phyloP scores from a whole-genome alignment of 495 filamentous ascomycete genomes.

The Glarea lozoyensis region DNA sequence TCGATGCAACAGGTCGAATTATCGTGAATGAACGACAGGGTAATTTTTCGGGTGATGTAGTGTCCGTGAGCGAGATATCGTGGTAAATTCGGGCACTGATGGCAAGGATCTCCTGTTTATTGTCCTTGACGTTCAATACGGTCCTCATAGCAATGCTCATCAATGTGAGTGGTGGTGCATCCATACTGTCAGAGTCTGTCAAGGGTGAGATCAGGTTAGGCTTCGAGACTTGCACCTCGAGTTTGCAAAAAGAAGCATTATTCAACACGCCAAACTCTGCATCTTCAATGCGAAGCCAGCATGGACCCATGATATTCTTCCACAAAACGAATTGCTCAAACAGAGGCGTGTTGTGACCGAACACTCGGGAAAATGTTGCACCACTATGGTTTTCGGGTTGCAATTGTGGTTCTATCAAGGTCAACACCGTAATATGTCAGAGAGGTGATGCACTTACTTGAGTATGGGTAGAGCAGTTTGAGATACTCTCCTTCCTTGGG shows the following conservation, averaged over 20 bases:
- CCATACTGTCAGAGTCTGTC: slow-evolving; percentile 65
- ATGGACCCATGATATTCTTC: slow-evolving; percentile 97
- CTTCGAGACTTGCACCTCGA: slow-evolving; percentile 73
- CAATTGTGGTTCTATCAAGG: slow-evolving; percentile 42
- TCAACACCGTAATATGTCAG: slow-evolving; percentile 3
- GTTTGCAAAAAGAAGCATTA: slow-evolving; percentile 94
- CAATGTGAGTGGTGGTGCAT: slow-evolving; percentile 78
- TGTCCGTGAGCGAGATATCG: slow-evolving; percentile 78
- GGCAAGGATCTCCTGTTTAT: slow-evolving; percentile 91
- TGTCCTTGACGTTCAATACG: slow-evolving; percentile 80
- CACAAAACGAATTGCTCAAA: slow-evolving; percentile 98
- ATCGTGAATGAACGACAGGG: slow-evolving; percentile 87
- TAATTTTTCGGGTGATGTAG: slow-evolving; percentile 76
- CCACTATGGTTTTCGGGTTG: slow-evolving; percentile 58
- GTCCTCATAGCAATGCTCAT: slow-evolving; percentile 92
- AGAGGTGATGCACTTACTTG: slow-evolving; percentile 25
- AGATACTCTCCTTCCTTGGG: slow-evolving; percentile 86
- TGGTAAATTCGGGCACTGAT: slow-evolving; percentile 88
- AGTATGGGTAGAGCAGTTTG: slow-evolving; percentile 90
- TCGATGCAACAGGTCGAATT: slow-evolving; percentile 66
- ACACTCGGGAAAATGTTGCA: slow-evolving; percentile 90
- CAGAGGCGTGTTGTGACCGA: slow-evolving; percentile 85
- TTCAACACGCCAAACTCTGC: slow-evolving; percentile 76
- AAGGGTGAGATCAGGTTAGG: slow-evolving; percentile 63
- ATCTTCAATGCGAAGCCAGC: slow-evolving; percentile 85